Evolutionary conservation across 2,329 filamentous ascomycete genomes (phyloP).

Genomic region (Cladosporium velox): DNA sequence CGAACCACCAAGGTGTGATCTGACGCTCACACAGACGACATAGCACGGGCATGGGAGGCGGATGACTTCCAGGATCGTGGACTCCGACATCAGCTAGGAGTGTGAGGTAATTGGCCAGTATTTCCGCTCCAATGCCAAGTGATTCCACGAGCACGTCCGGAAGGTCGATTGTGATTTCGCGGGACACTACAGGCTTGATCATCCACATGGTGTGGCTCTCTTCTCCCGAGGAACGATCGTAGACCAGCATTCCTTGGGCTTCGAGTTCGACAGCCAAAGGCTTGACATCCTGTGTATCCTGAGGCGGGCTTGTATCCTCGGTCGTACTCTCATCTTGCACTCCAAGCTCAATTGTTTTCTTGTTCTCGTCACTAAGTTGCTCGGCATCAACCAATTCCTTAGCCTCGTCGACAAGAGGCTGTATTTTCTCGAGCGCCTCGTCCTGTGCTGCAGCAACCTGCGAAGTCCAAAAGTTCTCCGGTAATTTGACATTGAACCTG

Average conservation of each 20-base stretch:
- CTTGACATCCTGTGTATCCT: conserved; percentile 35
- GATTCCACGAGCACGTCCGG: conserved; percentile 88
- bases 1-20: conserved; percentile 99
- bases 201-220: conserved; percentile 99
- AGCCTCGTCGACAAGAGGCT: not conserved
- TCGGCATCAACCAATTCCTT: not conserved
- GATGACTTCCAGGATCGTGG: conserved; percentile 72
- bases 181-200: conserved; percentile 85
- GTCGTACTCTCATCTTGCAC: not conserved
- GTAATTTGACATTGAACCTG: conserved; percentile 66
- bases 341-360: conserved; percentile 24
- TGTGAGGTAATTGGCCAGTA: conserved; percentile 91
- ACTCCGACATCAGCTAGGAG: conserved; percentile 80
- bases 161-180: conserved; percentile 94
- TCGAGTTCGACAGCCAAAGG: conserved; percentile 74
- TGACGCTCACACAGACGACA: conserved; percentile 97
- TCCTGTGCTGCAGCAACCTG: conserved; percentile 5
- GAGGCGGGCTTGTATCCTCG: not conserved
- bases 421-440: conserved; percentile 34
- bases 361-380: conserved; percentile 27
- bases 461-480: conserved; percentile 47
- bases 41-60: conserved; percentile 80
- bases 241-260: conserved; percentile 97
- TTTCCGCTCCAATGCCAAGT: conserved; percentile 88
- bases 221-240: conserved; percentile 80